Percentiles rank a stretch among this genome's conserved stretches.
phyloP scores from a whole-genome alignment of 169 alveolate genomes.

The Babesia ovis region DNA sequence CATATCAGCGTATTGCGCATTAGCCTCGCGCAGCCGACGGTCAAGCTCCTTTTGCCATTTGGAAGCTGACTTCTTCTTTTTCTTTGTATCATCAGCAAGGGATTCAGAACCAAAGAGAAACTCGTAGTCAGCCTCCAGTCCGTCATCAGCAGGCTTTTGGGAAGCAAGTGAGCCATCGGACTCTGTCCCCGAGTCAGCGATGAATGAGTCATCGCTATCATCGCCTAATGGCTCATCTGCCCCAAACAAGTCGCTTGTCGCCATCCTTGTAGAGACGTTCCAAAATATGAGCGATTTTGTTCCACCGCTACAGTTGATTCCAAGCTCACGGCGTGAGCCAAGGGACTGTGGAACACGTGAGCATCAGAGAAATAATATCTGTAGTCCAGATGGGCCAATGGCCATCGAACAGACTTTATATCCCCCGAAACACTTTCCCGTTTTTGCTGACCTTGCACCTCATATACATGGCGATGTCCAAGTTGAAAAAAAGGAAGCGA shows the following conservation, averaged over 20 bases:
- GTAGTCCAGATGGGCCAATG: background rate
- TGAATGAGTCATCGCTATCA: constrained; percentile 56
- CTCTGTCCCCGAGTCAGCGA: constrained; percentile 33
- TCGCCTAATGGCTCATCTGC: constrained; percentile 28
- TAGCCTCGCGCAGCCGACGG: constrained; percentile 38
- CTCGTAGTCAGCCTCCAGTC: constrained; percentile 41
- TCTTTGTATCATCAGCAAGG: background rate
- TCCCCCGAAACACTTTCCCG: no score
- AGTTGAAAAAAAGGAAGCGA: no score
- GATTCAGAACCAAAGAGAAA: constrained; percentile 53
- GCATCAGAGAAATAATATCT: background rate
- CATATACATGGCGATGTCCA: no score
- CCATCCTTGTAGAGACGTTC: background rate
- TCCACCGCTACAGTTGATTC: background rate
- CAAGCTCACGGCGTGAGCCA: background rate
- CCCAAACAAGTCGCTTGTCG: constrained; percentile 11
- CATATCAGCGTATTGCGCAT: constrained; percentile 30
- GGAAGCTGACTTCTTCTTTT: constrained; percentile 21
- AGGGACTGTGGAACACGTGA: background rate
- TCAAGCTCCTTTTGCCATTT: constrained; percentile 63
- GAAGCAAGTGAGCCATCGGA: constrained; percentile 10
- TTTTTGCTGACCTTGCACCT: no score
- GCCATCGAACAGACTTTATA: no score
- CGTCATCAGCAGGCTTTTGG: constrained; percentile 1
- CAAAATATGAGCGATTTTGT: background rate